These are phyloP conservation scores for Przewalskia tangutica DNA, from an alignment of 257 asterid species.

Conservation along the genomic window DNA sequence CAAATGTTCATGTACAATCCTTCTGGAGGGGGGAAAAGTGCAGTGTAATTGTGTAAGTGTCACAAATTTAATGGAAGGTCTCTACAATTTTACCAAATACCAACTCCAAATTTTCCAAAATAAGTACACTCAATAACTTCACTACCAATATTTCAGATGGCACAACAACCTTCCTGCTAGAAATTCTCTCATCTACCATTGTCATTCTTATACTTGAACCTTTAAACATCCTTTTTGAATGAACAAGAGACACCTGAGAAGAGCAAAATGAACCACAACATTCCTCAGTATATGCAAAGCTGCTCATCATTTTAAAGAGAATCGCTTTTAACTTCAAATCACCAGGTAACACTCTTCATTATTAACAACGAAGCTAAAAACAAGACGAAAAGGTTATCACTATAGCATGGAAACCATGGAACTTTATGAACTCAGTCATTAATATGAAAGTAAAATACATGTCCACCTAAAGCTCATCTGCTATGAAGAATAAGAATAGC, in stretches of 20 bases:
- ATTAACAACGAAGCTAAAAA: not conserved
- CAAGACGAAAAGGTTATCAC: not conserved
- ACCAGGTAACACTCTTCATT: not conserved
- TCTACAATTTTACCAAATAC: not conserved
- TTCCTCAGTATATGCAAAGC: not conserved
- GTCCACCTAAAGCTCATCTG: not conserved
- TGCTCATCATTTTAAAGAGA: not conserved
- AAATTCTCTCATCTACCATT: slow-evolving; percentile 39
- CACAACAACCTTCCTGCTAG: slow-evolving; percentile 26
- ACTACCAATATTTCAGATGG: slow-evolving; percentile 71
- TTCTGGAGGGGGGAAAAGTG: not conserved
- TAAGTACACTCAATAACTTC: not conserved
- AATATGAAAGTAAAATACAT: not conserved
- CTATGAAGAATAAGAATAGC: not conserved
- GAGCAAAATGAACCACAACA: slow-evolving; percentile 7
- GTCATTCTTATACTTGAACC: slow-evolving; percentile 46
- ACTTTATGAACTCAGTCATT: not conserved
- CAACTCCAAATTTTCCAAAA: not conserved
- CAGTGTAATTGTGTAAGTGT: not conserved
- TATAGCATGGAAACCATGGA: not conserved
- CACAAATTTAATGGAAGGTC: not conserved
- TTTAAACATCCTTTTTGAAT: slow-evolving; percentile 21
- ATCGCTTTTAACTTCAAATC: not conserved
- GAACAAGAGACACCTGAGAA: slow-evolving; percentile 27
- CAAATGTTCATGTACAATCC: not conserved